Percentiles rank a stretch among this genome's conserved stretches.
Conservation (phyloP, 257 asterid species). For the Catharanthus roseus region DNA sequence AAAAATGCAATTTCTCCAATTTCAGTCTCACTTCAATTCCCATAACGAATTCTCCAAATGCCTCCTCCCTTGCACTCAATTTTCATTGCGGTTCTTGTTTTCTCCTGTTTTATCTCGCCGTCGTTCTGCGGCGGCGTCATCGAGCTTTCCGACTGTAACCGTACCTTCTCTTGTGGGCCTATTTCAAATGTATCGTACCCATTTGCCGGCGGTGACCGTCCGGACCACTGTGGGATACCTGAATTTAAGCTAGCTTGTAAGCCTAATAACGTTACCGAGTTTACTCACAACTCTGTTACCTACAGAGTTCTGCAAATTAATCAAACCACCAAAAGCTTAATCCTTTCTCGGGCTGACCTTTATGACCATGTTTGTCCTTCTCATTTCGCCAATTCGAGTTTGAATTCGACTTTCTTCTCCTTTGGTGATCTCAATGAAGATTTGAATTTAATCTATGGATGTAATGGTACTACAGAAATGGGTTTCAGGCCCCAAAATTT, state of each 20-base stretch:
- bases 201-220: conserved; percentile 55
- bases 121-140: conserved; percentile 21
- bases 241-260: conserved; percentile 43
- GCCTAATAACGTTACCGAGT: conserved; percentile 24
- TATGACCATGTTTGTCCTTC: conserved; percentile 40
- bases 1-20: conserved; percentile 3
- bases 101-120: conserved; percentile 25
- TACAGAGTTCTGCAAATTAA: conserved; percentile 44
- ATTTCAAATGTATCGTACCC: conserved; percentile 45
- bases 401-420: conserved; percentile 29
- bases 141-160: conserved; percentile 33
- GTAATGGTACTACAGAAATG: conserved; percentile 30
- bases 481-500: conserved; percentile 24
- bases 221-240: conserved; percentile 54
- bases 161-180: conserved; percentile 48
- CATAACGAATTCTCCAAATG: background rate
- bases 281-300: conserved; percentile 31
- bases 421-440: conserved; percentile 21
- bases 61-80: conserved; percentile 13
- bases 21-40: conserved; percentile 13
- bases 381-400: conserved; percentile 34
- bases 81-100: background rate
- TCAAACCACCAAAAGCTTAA: conserved; percentile 25
- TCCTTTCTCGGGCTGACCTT: conserved; percentile 49
- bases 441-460: conserved; percentile 44